A percentile compares a stretch with the other conserved stretches of the same genome.
Conservation (phyloP, 306 rosid species). For the Pyrus bretschneideri region DNA sequence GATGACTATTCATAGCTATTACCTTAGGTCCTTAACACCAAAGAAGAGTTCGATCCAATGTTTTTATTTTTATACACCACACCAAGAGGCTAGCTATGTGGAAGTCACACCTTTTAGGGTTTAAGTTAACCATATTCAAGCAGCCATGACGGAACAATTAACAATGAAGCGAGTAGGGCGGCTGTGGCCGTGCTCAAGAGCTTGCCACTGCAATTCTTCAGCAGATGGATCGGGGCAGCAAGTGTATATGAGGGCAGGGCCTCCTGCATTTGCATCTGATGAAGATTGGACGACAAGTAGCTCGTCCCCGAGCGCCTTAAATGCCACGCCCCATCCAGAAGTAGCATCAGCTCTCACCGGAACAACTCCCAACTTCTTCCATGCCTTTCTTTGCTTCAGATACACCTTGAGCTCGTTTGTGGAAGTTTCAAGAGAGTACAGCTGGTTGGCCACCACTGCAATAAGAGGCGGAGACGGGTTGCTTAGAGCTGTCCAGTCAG, state of each 20-base stretch:
- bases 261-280: slow-evolving; percentile 8
- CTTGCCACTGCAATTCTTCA: slow-evolving; percentile 52
- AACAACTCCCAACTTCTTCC: slow-evolving; percentile 60
- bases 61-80: not conserved
- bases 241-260: slow-evolving; percentile 37
- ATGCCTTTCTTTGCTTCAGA: slow-evolving; percentile 37
- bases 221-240: slow-evolving; percentile 53
- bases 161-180: slow-evolving; percentile 49
- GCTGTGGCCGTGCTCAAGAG: slow-evolving; percentile 35
- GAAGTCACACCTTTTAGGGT: not conserved
- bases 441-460: slow-evolving; percentile 61
- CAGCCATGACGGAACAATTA: slow-evolving; percentile 75
- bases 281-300: slow-evolving; percentile 66
- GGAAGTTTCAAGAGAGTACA: slow-evolving; percentile 51
- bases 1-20: too few relatives aligned
- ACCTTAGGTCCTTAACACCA: too few relatives aligned
- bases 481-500: not conserved
- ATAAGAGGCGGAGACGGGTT: slow-evolving; percentile 63
- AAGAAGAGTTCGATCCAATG: too few relatives aligned
- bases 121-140: slow-evolving; percentile 21
- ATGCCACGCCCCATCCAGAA: slow-evolving; percentile 83
- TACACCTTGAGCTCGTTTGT: slow-evolving; percentile 64
- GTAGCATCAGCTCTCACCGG: slow-evolving; percentile 61
- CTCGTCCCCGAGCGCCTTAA: slow-evolving; percentile 70
- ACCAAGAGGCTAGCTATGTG: not conserved